Evolutionary conservation across 768 basidiomycete genomes (phyloP).

Genomic region (Leccinum rimulosum): DNA sequence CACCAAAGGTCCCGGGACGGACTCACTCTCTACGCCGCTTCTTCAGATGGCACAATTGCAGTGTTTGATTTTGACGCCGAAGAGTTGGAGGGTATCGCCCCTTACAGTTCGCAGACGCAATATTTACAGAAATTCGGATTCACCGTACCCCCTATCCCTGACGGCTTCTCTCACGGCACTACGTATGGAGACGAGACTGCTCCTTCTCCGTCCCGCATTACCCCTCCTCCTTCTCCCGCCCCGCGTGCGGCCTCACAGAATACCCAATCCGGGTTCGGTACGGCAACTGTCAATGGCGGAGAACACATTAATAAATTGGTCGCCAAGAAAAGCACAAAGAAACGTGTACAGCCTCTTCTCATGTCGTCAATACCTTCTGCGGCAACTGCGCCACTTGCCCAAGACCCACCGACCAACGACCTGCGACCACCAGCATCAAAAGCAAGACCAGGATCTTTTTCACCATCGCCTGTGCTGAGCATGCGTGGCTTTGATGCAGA

Average conservation of each 20-base stretch:
- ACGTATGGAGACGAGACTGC: slow-evolving; percentile 20
- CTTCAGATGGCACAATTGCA: slow-evolving; percentile 92
- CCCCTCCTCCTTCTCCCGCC: slow-evolving; percentile 51
- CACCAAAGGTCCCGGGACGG: slow-evolving; percentile 85
- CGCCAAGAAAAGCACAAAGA: slow-evolving; percentile 71
- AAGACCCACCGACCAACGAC: slow-evolving; percentile 13
- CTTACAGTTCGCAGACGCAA: slow-evolving; percentile 67
- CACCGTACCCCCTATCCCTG: slow-evolving; percentile 59
- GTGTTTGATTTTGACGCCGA: slow-evolving; percentile 80
- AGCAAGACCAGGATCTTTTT: slow-evolving; percentile 26
- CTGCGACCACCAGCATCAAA: slow-evolving; percentile 24
- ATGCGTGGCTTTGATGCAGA: slow-evolving; percentile 48
- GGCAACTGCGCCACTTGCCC: slow-evolving; percentile 14
- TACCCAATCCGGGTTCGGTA: slow-evolving; percentile 41
- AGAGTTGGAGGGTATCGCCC: slow-evolving; percentile 80
- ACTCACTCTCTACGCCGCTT: slow-evolving; percentile 87
- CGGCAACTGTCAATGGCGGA: slow-evolving; percentile 38
- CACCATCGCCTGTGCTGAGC: slow-evolving; percentile 47
- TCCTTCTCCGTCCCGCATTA: slow-evolving; percentile 32
- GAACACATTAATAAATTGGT: slow-evolving; percentile 72
- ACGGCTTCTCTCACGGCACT: slow-evolving; percentile 62
- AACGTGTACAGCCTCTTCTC: slow-evolving; percentile 53
- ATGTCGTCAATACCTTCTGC: slow-evolving; percentile 39
- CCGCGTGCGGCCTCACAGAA: slow-evolving; percentile 30
- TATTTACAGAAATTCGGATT: slow-evolving; percentile 85